Percentiles rank a stretch among this genome's conserved stretches.
These are phyloP conservation scores for Cadophora luteo-olivacea DNA, from an alignment of 2,329 filamentous ascomycete species.

Conservation along the genomic window DNA sequence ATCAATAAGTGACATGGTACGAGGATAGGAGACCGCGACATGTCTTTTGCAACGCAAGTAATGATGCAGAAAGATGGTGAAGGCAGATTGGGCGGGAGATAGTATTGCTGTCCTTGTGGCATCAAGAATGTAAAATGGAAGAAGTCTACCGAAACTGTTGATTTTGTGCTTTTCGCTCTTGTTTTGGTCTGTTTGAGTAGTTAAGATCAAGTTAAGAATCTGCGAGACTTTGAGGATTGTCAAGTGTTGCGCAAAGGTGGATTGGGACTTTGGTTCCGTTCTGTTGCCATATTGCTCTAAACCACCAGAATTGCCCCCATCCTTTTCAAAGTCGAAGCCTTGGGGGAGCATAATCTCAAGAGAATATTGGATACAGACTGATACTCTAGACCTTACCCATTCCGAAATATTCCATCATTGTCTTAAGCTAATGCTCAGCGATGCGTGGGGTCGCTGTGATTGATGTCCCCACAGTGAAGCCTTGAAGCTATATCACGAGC, in stretches of 20 bases:
- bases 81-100: too few relatives aligned
- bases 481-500: conserved; percentile 8
- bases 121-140: too few relatives aligned
- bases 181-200: not conserved
- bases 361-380: too few relatives aligned
- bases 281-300: not conserved
- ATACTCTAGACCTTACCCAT: too few relatives aligned
- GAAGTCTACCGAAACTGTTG: too few relatives aligned
- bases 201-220: not conserved
- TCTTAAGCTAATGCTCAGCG: not conserved
- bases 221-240: not conserved
- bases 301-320: too few relatives aligned
- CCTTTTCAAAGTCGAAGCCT: too few relatives aligned
- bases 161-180: too few relatives aligned
- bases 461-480: not conserved
- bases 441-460: not conserved
- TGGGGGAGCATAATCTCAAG: too few relatives aligned
- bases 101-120: too few relatives aligned
- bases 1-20: not conserved
- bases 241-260: not conserved
- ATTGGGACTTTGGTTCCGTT: not conserved
- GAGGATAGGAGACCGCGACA: not conserved
- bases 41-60: too few relatives aligned
- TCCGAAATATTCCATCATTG: not conserved
- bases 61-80: too few relatives aligned